Evolutionary conservation across 768 basidiomycete species (phyloP).

Genomic region (Pisolithus sp.): DNA sequence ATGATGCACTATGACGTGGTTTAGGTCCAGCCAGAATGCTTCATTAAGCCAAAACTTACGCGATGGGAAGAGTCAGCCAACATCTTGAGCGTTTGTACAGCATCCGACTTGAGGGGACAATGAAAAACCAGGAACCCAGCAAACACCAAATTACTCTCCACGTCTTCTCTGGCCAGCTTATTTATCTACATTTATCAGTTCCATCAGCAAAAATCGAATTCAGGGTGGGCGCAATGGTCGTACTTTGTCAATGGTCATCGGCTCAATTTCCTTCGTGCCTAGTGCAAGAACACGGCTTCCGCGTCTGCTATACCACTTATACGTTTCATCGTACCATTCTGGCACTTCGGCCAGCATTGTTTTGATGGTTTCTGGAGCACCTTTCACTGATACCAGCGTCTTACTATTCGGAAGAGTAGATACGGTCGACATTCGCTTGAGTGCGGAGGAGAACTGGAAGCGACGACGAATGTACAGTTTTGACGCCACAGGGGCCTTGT

Average conservation of each 20-base stretch:
- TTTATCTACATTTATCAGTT: constrained; percentile 56
- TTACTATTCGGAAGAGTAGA: constrained; percentile 58
- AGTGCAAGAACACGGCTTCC: constrained; percentile 93
- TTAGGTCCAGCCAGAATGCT: background rate
- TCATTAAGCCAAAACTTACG: constrained; percentile 41
- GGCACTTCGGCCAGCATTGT: constrained; percentile 75
- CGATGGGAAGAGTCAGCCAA: constrained; percentile 93
- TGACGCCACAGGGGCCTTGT: constrained; percentile 47
- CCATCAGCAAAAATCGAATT: background rate
- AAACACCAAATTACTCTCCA: constrained; percentile 75
- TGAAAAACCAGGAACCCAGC: constrained; percentile 99
- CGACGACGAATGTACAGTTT: constrained; percentile 76
- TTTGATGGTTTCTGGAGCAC: constrained; percentile 96
- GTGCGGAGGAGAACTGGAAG: constrained; percentile 95
- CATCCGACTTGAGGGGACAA: constrained; percentile 93
- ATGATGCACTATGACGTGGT: constrained; percentile 73
- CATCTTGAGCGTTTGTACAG: constrained; percentile 87
- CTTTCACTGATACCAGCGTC: constrained; percentile 76
- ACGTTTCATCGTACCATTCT: constrained; percentile 83
- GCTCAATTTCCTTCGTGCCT: constrained; percentile 78
- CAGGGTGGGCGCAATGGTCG: constrained; percentile 9
- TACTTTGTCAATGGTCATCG: constrained; percentile 66
- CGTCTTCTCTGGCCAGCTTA: constrained; percentile 72
- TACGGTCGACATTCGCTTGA: constrained; percentile 97
- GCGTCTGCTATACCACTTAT: constrained; percentile 88